Base-by-base conservation (phyloP, 2,329 filamentous ascomycete genomes). In the Xylariaceae sp. region DNA sequence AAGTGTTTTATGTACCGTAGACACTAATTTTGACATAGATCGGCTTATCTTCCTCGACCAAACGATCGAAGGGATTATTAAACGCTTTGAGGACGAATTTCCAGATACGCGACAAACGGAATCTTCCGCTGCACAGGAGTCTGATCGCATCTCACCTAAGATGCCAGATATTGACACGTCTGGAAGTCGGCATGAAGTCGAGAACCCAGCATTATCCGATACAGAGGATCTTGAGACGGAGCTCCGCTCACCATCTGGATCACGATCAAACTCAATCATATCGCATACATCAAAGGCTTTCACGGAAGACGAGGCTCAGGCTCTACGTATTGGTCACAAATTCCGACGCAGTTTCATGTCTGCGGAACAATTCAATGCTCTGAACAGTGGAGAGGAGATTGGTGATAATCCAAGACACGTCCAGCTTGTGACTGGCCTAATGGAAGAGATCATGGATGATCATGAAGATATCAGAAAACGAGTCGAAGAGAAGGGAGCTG, bases 81-180 rank as follows among this genome's bases (percentile, higher is more conserved):
- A 90, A 67, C 88, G 94, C 28, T 99, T 97, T 67, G 94, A 97
- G 69, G 89, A 96, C 67, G 93, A 97, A 70, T 97, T 91, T 63
- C 94, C 94, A 0, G 93, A 97, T 66, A 95, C 89, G 1, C 84
- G 90, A 34, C 75, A 75, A 50, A 62, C 63, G 13, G 58, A 66
- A 34, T 64, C 63, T 17, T 55, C 63, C 5, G 67, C 65, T 1
- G 52, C 62, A n/a, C 59, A 61, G n/a, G 44, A 57, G 6, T 59
- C 63, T 1, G 62, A 63, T 40, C 51, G 45, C 40, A 63, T 55
- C 53, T 62, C 61, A 50, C 59, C 55, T 31, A 41, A 56, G 9
- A 50, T 40, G 9, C 58, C 58, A 5, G 60, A 66, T 46, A 54
- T 60, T 2, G 55, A 61, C 34, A 61, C 59, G 1, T 70, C 69